A percentile compares a stretch with the other conserved stretches of the same genome.
Evolutionary conservation across 176 grass and related monocot species (phyloP).

Genomic region (Juncus inflexus): DNA sequence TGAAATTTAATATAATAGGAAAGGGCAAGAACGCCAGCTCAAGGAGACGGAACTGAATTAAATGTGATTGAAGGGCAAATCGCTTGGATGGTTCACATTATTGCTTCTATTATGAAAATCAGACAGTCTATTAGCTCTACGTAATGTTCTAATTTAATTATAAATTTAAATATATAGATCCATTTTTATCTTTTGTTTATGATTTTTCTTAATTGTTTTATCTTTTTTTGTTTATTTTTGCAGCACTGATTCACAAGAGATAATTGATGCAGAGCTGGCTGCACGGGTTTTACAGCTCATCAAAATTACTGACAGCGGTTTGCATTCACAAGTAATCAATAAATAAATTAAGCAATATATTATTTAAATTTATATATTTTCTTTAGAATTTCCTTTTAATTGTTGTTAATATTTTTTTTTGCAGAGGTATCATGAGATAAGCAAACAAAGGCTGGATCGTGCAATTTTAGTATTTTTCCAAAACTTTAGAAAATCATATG

Average conservation of each 20-base stretch:
- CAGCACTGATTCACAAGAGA: conserved; percentile 84
- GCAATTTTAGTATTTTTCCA: conserved; percentile 93
- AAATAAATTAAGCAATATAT: background rate
- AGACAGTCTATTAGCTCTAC: conserved; percentile 72
- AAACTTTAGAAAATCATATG: conserved; percentile 96
- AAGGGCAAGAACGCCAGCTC: conserved; percentile 64
- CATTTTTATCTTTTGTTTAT: conserved; percentile 23
- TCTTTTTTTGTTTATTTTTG: conserved; percentile 21
- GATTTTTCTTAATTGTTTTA: conserved; percentile 19
- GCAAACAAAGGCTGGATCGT: conserved; percentile 93
- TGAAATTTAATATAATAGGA: conserved; percentile 45
- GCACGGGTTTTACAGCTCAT: conserved; percentile 93
- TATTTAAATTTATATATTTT: background rate
- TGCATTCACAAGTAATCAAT: conserved; percentile 66
- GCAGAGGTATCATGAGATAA: conserved; percentile 91
- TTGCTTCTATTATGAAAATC: conserved; percentile 91
- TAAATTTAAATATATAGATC: conserved; percentile 6
- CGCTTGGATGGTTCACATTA: conserved; percentile 96
- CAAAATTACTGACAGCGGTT: conserved; percentile 74
- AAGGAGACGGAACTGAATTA: conserved; percentile 69
- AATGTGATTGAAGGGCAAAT: conserved; percentile 96
- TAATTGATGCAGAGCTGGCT: conserved; percentile 94
- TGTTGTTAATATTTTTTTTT: conserved; percentile 15
- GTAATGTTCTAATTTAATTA: conserved; percentile 29
- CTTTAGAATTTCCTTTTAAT: conserved; percentile 5